phyloP scores from a whole-genome alignment of 768 basidiomycete genomes.

The Termitomyces sp. region DNA sequence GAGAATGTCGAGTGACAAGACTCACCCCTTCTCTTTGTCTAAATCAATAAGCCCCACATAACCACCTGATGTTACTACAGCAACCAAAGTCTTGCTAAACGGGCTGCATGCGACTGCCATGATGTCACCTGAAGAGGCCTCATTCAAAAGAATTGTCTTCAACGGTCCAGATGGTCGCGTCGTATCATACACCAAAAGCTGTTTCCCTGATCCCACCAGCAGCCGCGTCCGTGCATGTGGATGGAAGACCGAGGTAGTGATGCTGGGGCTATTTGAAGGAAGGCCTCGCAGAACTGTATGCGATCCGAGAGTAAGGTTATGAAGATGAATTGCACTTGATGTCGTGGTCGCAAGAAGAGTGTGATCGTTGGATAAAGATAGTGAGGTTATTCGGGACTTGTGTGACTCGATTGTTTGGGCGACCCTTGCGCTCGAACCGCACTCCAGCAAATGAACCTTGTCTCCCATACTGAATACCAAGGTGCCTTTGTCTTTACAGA shows the following conservation, averaged over 20 bases:
- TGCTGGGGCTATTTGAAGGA: conserved; percentile 27
- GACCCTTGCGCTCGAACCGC: conserved; percentile 31
- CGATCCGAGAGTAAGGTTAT: conserved; percentile 51
- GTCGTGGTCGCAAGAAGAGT: conserved; percentile 56
- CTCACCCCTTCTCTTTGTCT: conserved; percentile 71
- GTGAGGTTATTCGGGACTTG: conserved; percentile 39
- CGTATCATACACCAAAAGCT: conserved; percentile 59
- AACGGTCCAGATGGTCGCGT: conserved; percentile 49
- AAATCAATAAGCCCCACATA: conserved; percentile 59
- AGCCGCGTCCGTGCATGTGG: conserved; percentile 56
- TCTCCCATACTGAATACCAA: conserved; percentile 44
- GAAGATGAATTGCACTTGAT: conserved; percentile 45
- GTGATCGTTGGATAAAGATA: conserved; percentile 56
- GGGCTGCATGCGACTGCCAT: conserved; percentile 59
- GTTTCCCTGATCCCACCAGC: conserved; percentile 46
- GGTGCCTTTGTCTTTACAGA: conserved; percentile 29
- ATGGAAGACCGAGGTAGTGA: conserved; percentile 55
- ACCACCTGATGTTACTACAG: conserved; percentile 50
- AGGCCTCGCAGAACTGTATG: conserved; percentile 53
- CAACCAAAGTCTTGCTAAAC: conserved; percentile 70
- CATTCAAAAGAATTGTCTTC: conserved; percentile 46
- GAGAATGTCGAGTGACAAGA: not conserved
- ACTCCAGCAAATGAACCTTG: conserved; percentile 48
- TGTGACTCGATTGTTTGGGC: conserved; percentile 48
- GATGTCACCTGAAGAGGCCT: conserved; percentile 41